phyloP scores from a whole-genome alignment of 179 eudicot species.

The Spergularia azorica region DNA sequence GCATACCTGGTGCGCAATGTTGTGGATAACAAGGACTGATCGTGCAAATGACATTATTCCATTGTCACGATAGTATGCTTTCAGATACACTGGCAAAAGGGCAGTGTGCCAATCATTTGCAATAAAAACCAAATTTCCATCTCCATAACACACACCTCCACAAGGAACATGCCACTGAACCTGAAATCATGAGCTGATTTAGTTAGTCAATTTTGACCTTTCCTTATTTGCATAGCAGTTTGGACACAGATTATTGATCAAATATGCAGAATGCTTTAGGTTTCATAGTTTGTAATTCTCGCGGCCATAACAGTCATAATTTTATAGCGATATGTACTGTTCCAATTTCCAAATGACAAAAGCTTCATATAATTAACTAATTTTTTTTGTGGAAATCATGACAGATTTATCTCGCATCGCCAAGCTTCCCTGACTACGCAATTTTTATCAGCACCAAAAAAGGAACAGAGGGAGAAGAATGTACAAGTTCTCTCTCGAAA shows the following conservation, averaged over 20 bases:
- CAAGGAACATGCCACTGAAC: constrained; percentile 99
- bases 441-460: neutral
- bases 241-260: neutral
- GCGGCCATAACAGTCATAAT: neutral
- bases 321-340: neutral
- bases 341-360: neutral
- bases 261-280: neutral
- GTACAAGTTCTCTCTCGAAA: neutral
- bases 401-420: neutral
- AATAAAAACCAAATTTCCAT: constrained; percentile 94
- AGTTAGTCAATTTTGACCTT: neutral
- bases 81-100: constrained; percentile 87
- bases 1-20: constrained; percentile 93
- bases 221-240: neutral
- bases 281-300: neutral
- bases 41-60: constrained; percentile 81
- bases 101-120: constrained; percentile 99
- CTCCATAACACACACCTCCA: constrained; percentile 95
- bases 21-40: constrained; percentile 91
- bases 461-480: neutral
- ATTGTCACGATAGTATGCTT: constrained; percentile 92
- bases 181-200: constrained; percentile 40
- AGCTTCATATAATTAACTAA: neutral
- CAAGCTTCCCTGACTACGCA: neutral
- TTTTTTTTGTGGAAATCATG: too few relatives aligned